A percentile compares a stretch with the other conserved stretches of the same genome.
Conservation (phyloP, 2,329 filamentous ascomycete genomes). For the Exserohilum rostratum region DNA sequence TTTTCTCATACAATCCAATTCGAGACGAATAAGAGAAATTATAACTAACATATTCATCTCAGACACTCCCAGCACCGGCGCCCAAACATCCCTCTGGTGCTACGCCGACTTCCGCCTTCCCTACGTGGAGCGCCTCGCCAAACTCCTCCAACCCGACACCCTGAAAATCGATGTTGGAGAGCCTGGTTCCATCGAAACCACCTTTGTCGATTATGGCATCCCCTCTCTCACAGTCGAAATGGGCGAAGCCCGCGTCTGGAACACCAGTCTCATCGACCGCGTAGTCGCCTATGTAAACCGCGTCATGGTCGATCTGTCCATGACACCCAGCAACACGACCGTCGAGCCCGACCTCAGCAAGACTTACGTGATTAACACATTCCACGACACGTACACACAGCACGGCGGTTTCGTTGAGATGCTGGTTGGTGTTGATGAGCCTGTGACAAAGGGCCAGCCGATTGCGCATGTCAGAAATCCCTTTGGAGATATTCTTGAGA, state of each 20-base stretch:
- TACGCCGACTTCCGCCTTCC: slow-evolving; percentile 48
- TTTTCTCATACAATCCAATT: fast-evolving
- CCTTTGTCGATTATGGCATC: slow-evolving; percentile 44
- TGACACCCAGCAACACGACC: slow-evolving; percentile 38
- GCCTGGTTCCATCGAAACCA: slow-evolving; percentile 49
- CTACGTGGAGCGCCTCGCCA: slow-evolving; percentile 48
- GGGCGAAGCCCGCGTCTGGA: slow-evolving; percentile 48
- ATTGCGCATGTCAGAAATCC: slow-evolving; percentile 45
- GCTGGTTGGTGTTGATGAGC: slow-evolving; percentile 40
- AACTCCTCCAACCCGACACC: slow-evolving; percentile 48
- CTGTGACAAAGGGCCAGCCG: slow-evolving; percentile 45
- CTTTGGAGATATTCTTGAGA: slow-evolving; percentile 48
- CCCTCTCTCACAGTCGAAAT: slow-evolving; percentile 50
- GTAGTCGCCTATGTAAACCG: slow-evolving; percentile 38
- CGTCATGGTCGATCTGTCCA: slow-evolving; percentile 29
- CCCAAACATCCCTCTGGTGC: slow-evolving; percentile 48
- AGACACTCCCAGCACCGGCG: slow-evolving; percentile 48
- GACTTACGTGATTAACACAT: slow-evolving; percentile 39
- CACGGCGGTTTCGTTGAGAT: slow-evolving; percentile 40
- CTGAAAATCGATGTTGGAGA: slow-evolving; percentile 50
- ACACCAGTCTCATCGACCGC: slow-evolving; percentile 44
- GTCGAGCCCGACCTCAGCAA: slow-evolving; percentile 40
- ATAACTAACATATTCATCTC: not conserved
- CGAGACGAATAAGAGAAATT: too few relatives aligned
- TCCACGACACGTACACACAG: slow-evolving; percentile 35